phyloP scores from a whole-genome alignment of 345 rosid genomes.

The Eutrema heterophyllum region DNA sequence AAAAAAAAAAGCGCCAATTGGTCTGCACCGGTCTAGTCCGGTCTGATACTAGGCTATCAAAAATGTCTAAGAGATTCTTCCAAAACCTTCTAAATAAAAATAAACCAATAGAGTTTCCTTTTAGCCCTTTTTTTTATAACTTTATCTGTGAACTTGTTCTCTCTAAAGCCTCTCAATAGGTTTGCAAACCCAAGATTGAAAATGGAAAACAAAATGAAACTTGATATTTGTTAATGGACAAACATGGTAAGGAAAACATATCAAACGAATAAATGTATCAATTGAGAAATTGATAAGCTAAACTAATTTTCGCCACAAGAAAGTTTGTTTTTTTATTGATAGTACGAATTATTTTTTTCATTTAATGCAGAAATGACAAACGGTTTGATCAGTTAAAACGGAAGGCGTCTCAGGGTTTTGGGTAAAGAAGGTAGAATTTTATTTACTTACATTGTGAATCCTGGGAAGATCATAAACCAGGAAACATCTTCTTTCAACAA shows the following conservation, averaged over 20 bases:
- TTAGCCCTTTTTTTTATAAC: no score
- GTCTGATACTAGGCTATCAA: background rate
- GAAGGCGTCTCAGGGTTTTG: background rate
- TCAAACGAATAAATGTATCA: no score
- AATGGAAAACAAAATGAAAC: no score
- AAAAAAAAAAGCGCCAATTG: no score
- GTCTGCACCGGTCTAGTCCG: background rate
- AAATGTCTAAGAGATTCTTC: no score
- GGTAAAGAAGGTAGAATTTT: background rate
- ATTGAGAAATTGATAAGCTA: background rate
- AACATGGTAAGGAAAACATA: background rate
- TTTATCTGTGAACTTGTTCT: no score
- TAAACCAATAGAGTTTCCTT: no score
- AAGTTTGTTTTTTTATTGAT: background rate
- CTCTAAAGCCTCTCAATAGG: no score
- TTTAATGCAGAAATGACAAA: background rate
- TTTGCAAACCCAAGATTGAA: no score
- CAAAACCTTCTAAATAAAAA: no score
- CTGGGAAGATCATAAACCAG: conserved; percentile 18
- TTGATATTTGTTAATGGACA: no score
- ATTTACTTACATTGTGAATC: conserved; percentile 11
- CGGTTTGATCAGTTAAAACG: background rate
- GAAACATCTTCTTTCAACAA: conserved; percentile 14
- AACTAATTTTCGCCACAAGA: background rate
- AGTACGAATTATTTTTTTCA: background rate